These are phyloP conservation scores for Aspergillus glaucus DNA, from an alignment of 2,329 filamentous ascomycete genomes.

Conservation along the genomic window DNA sequence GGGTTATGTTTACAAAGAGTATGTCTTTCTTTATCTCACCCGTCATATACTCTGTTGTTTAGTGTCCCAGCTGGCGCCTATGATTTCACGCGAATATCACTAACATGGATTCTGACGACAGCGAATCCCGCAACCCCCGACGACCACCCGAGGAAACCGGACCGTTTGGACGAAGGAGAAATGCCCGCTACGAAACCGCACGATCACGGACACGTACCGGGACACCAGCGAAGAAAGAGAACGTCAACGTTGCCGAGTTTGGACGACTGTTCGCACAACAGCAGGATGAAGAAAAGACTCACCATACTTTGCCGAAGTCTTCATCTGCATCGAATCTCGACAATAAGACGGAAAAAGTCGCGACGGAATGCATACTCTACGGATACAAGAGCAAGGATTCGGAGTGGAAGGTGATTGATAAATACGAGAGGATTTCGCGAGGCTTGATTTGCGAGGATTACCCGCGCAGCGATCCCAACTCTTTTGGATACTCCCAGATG, in stretches of 20 bases:
- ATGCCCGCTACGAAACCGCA: constrained; percentile 38
- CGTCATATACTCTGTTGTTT: not conserved
- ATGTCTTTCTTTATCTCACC: constrained; percentile 24
- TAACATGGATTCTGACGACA: constrained; percentile 16
- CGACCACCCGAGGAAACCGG: constrained; percentile 55
- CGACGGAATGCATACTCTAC: constrained; percentile 76
- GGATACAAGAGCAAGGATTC: constrained; percentile 66
- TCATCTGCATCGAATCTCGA: constrained; percentile 37
- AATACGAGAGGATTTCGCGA: constrained; percentile 74
- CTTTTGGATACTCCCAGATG: constrained; percentile 64
- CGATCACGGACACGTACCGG: constrained; percentile 52
- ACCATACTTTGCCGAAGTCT: constrained; percentile 32
- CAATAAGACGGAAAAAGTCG: constrained; percentile 44
- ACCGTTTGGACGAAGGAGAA: constrained; percentile 53
- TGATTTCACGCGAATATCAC: constrained; percentile 18
- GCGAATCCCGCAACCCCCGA: constrained; percentile 45
- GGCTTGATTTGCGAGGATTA: constrained; percentile 91
- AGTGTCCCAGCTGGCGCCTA: not conserved
- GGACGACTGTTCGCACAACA: constrained; percentile 40
- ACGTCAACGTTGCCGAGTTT: constrained; percentile 46
- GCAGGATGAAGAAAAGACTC: constrained; percentile 37
- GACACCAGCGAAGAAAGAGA: constrained; percentile 54
- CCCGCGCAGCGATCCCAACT: constrained; percentile 70
- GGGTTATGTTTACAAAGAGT: constrained; percentile 58
- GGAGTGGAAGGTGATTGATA: constrained; percentile 78